These are phyloP conservation scores for Nicotiana noctiflora DNA, from an alignment of 257 asterid species.

Conservation along the genomic window DNA sequence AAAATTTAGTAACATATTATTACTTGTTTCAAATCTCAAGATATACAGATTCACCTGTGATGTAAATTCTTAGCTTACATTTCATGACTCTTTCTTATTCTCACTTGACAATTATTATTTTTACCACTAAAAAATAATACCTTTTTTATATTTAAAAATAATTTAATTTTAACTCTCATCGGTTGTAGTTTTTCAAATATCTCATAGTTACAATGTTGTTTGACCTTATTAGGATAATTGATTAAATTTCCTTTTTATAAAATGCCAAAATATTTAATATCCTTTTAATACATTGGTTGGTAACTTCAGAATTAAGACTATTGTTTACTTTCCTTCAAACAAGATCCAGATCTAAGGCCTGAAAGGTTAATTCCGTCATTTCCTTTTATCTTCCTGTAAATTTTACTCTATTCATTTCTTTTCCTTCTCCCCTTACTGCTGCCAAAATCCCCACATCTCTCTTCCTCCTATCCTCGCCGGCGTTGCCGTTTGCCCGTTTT, in stretches of 20 bases:
- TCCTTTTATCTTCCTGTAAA: background rate
- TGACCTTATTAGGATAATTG: background rate
- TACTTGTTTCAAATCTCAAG: background rate
- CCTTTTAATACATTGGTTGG: background rate
- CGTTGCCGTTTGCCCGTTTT: constrained; percentile 13
- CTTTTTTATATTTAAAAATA: too few relatives aligned
- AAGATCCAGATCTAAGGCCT: background rate
- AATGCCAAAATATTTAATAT: background rate
- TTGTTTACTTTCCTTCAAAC: background rate
- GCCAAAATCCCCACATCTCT: background rate
- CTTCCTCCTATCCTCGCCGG: background rate
- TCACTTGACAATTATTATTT: too few relatives aligned
- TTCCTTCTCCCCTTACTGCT: background rate
- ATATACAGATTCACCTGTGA: background rate
- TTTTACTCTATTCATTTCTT: background rate
- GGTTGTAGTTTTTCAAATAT: too few relatives aligned
- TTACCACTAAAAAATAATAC: too few relatives aligned
- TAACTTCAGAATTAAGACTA: background rate
- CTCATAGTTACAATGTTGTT: background rate
- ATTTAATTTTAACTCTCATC: too few relatives aligned
- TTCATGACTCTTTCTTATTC: background rate
- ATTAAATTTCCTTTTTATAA: background rate
- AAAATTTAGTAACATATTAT: background rate
- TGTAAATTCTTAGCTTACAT: background rate
- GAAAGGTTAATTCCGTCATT: constrained; percentile 5